Base-by-base conservation (phyloP, 257 asterid genomes). In the Misopates orontium region DNA sequence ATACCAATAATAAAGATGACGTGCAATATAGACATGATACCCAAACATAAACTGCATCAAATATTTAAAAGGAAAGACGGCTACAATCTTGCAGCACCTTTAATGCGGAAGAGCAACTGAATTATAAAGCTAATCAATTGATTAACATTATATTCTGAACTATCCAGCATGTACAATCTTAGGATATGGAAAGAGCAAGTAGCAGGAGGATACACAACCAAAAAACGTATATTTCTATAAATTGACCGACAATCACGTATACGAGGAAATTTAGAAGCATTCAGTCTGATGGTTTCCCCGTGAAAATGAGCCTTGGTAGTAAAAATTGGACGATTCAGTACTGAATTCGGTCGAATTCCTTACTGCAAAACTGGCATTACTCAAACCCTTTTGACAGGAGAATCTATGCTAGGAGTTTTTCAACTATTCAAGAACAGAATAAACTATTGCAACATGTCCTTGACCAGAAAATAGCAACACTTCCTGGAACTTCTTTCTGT, bases 381-480 rank as follows among this genome's bases (percentile, higher is more conserved):
- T 45, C 18, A 1, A 36, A 36, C 42, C 11, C 11, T n/a, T 45
- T 14, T 15, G 18, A 45, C 15, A 45, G 18, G 51, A 45, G n/a
- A 45, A 8, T 4, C 1, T 3, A 10, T 36, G 42, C 42, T 36
- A 36, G 42, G 4, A 3, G 42, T 9, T 36, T 36, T 36, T 14
- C 28, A 52, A 4, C 9, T 11, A 18, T 10, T 20, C 12, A 52
- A 10, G 16, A 6, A 6, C 6, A 10, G 8, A 32, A 52, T 52
- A 20, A 10, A 19, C 58, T n/a, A 52, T 20, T 14, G 28, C 42
- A 52, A 52, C 5, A 41, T 41, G 40, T 39, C n/a, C 62, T 45
- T 39, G 62, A 66, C 16, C 56, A 72, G 58, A 69, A 57, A 60
- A 60, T 16, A 56, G 18, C 23, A 60, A 56, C 25, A 68, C 64